Evolutionary conservation across 2,329 filamentous ascomycete species (phyloP), one percentile per base, ranked within the genome.

Genomic region (Diaporthe sp.): DNA sequence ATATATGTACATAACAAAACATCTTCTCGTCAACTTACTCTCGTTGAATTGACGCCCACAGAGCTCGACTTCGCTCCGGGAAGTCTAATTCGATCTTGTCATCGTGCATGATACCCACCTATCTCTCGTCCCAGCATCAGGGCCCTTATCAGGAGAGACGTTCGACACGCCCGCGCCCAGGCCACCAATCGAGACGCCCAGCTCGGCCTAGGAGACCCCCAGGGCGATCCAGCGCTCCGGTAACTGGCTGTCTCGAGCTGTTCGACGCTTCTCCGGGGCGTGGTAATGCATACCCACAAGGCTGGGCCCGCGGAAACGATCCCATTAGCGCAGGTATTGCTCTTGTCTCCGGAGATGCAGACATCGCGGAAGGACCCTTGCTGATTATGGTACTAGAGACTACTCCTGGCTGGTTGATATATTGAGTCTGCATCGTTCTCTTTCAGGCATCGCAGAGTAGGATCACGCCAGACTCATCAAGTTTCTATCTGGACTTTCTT

Each of bases 281-380:
- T 38, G 40, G 25, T 61, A 28, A 38, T 60, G 54, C 69, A 61
- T 47, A 58, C 58, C 60, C 60, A 55, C 71, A 42, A 68, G 60
- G 71, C 71, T 68, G 54, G 71, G 47, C 61, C 71, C 71, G 71
- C 71, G 71, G 71, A 68, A 68, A 68, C 71, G 38, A 40, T 19
- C 40, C 13, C 50, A 58, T 68, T 54, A 38, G 71, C 64, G 71
- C 42, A 66, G 50, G 25, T 66, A 57, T 33, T 50, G 50, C 42
- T 64, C 40, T 73, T 40, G 7, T 58, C 55, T 28, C 71, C 71
- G 71, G 71, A 73, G 71, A 73, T 73, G 71, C 71, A n/a, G 17
- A 17, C 45, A 67, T 57, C 61, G 50, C 50, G 33, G 33, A 4
- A 57, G 40, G 28, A 35, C 52, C 45, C 57, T 67, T n/a, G 54